Base-by-base conservation (phyloP, 1,284 basidiomycete species). In the Leccinum pachyderme region DNA sequence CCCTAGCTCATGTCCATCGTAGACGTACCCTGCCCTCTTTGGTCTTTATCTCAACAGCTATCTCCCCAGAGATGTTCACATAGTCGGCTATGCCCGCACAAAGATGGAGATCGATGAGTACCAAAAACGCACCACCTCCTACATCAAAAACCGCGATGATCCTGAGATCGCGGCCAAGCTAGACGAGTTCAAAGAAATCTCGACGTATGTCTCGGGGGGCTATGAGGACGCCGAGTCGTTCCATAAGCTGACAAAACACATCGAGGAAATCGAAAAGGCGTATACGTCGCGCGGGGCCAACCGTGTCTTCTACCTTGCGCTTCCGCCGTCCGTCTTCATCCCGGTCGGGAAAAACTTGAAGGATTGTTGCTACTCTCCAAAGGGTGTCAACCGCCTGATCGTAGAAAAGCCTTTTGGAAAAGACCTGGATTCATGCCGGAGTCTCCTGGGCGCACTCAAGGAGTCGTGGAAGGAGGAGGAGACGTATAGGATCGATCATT, bases 341-440 rank as follows among this genome's bases (percentile, higher is more conserved):
- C 82, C 89, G 33, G 95, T 97, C 55, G 86, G 91, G 32, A 82
- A 83, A 69, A 87, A 93, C 63, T 73, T 95, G 63, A 92, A 87
- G 71, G 84, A 88, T 66, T 82, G 89, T 69, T 90, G 87, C 72
- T 95, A 98, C 74, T 74, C 82, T 41, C 18, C 72, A n/a, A 76
- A 70, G 49, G 80, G 80, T 24, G 74, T 86, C 70, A 95, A 94
- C 77, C 86, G 95, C 53, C 87, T 98, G 72, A 93, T 98, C 64
- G 87, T 98, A 62, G 95, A 98, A 76, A 98, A 98, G 76, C 95
- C 95, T 3, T 98, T 98, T 70, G 95, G 95, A 47, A 96, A 94
- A 74, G 95, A 98, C 68, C 82, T 91, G 55, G 84, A 93, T 0
- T 91, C 89, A n/a, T 92, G 88, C 57, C 83, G 90, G 47, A 81